Percentiles rank a stretch among this genome's conserved stretches.
Conservation (phyloP, 2,329 filamentous ascomycete species). For the Colletotrichum acutatum region DNA sequence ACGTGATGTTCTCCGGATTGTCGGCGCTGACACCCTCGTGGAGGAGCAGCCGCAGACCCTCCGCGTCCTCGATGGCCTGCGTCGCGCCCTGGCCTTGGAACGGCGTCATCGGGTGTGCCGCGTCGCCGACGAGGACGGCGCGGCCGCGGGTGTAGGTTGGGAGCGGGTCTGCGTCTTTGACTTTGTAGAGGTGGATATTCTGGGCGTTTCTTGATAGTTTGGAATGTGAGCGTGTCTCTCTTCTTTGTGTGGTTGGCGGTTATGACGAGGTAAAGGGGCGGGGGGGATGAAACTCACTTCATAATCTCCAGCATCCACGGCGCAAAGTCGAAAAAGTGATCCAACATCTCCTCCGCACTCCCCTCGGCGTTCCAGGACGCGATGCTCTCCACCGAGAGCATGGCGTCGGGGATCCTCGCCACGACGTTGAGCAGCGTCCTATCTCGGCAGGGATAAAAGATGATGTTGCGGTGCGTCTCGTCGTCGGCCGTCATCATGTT, state of each 20-base stretch:
- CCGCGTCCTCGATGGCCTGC: slow-evolving; percentile 31
- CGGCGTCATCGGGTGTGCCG: slow-evolving; percentile 33
- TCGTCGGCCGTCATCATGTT: slow-evolving; percentile 25
- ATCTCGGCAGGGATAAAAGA: slow-evolving; percentile 28
- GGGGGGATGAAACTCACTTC: slow-evolving; percentile 3
- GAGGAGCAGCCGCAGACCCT: slow-evolving; percentile 17
- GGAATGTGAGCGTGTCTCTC: too few species aligned
- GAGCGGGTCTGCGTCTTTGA: slow-evolving; percentile 51
- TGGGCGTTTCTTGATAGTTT: slow-evolving; percentile 3
- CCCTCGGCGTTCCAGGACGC: slow-evolving; percentile 25
- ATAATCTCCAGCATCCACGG: slow-evolving; percentile 27
- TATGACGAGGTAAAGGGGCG: not conserved
- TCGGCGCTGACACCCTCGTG: slow-evolving; percentile 9
- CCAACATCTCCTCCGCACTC: slow-evolving; percentile 1
- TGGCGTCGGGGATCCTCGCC: slow-evolving; percentile 12
- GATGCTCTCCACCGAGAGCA: slow-evolving; percentile 7
- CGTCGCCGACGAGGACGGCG: slow-evolving; percentile 30
- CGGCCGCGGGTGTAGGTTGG: slow-evolving; percentile 44
- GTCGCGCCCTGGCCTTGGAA: slow-evolving; percentile 31
- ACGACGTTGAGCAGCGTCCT: slow-evolving; percentile 19
- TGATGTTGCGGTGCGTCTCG: slow-evolving; percentile 18
- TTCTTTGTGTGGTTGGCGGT: not conserved
- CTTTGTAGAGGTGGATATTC: slow-evolving; percentile 16
- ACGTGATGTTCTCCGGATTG: not conserved
- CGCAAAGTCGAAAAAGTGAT: slow-evolving; percentile 23